Evolutionary conservation across 495 filamentous ascomycete species (phyloP).

Genomic region (Jackrogersella minutella): DNA sequence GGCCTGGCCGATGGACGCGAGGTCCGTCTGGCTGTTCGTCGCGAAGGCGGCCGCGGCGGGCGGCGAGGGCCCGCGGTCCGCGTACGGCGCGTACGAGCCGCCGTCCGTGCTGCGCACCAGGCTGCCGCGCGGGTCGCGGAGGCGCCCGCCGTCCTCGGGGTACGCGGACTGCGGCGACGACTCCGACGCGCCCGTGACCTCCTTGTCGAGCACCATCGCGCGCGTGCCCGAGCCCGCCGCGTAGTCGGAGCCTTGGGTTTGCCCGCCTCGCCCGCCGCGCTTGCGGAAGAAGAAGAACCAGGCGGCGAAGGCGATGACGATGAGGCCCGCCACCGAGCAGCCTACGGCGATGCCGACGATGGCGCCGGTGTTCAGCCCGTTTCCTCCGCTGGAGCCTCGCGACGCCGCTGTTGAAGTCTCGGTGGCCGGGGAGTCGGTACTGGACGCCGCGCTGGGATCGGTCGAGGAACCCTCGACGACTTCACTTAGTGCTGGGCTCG

Average conservation of each 20-base stretch:
- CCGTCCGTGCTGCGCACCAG: too few species aligned
- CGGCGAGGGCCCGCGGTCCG: constrained; percentile 41
- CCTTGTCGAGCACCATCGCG: constrained; percentile 54
- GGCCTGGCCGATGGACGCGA: constrained; percentile 1
- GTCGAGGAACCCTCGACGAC: background rate
- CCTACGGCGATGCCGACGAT: constrained; percentile 56
- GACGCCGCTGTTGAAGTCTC: background rate
- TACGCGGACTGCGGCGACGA: constrained; percentile 49
- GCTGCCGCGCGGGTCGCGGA: constrained; percentile 15
- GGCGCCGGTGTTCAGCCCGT: constrained; percentile 44
- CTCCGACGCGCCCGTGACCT: constrained; percentile 43
- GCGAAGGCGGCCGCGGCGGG: constrained; percentile 16
- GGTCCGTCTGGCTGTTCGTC: constrained; percentile 12
- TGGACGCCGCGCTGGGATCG: background rate
- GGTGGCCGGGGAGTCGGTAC: constrained; percentile 8
- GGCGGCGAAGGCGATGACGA: constrained; percentile 42
- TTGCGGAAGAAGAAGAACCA: constrained; percentile 50
- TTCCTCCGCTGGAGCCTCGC: background rate
- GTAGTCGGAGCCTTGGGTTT: constrained; percentile 25
- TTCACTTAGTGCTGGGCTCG: constrained; percentile 1
- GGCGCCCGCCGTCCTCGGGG: constrained; percentile 45
- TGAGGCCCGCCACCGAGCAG: constrained; percentile 45
- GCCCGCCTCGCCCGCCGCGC: constrained; percentile 40
- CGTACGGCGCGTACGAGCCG: constrained; percentile 49
- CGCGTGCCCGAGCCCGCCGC: constrained; percentile 31